A percentile compares a stretch with the other conserved stretches of the same genome.
Evolutionary conservation across 2,329 filamentous ascomycete species (phyloP).

Genomic region (Pseudogymnoascus sp.): DNA sequence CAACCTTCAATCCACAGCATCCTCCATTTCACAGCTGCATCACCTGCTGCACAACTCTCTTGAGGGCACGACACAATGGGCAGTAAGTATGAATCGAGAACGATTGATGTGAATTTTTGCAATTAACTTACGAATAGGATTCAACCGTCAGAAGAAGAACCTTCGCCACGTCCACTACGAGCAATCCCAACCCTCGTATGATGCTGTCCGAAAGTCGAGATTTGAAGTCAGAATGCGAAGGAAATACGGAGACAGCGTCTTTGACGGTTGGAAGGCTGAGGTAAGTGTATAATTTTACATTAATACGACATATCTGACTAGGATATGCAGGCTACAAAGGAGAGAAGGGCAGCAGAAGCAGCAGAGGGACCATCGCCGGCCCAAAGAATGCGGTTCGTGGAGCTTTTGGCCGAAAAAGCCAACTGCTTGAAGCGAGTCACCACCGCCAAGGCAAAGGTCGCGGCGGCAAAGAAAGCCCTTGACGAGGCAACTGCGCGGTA

Average conservation of each 20-base stretch:
- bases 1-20: not conserved
- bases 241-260: not conserved
- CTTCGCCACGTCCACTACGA: not conserved
- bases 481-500: not conserved
- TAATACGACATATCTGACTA: not conserved
- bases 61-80: not conserved
- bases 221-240: not conserved
- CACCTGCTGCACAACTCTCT: not conserved
- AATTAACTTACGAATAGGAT: not conserved
- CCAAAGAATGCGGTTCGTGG: not conserved
- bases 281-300: not conserved
- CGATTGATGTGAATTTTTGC: not conserved
- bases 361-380: not conserved
- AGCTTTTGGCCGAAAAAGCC: not conserved
- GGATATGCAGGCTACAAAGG: not conserved
- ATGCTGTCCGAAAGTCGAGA: not conserved
- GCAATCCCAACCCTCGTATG: not conserved
- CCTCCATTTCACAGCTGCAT: not conserved
- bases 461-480: not conserved
- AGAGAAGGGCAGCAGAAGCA: not conserved
- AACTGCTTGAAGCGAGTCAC: not conserved
- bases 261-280: not conserved
- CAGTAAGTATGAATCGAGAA: not conserved
- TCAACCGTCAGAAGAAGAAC: not conserved
- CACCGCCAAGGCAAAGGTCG: not conserved